A percentile compares a stretch with the other conserved stretches of the same genome.
Conservation (phyloP, 2,329 filamentous ascomycete species). For the Hypoxylon sp. region DNA sequence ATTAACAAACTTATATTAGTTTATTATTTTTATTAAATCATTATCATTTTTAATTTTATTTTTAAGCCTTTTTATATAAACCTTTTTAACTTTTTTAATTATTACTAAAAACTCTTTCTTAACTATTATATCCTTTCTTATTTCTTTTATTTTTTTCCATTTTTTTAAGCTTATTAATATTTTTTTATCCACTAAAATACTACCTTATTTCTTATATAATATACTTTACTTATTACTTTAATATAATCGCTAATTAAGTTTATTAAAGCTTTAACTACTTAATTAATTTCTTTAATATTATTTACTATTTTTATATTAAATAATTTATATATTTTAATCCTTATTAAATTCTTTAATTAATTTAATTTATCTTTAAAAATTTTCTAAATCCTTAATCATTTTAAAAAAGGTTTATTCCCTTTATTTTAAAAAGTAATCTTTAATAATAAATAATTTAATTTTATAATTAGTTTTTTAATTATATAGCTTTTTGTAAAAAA, state of each 20-base stretch:
- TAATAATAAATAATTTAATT: slow-evolving; percentile 12
- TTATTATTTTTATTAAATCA: slow-evolving; percentile 15
- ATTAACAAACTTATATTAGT: slow-evolving; percentile 10
- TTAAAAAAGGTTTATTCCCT: slow-evolving; percentile 10
- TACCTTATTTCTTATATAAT: slow-evolving; percentile 9
- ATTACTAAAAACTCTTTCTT: slow-evolving; percentile 12
- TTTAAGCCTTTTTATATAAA: slow-evolving; percentile 1
- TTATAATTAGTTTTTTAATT: slow-evolving; percentile 1
- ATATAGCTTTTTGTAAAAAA: slow-evolving; percentile 8
- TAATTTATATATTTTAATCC: slow-evolving; percentile 15
- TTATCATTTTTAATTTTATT: slow-evolving; percentile 14
- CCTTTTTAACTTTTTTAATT: neutral
- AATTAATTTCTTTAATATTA: neutral
- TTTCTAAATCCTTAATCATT: slow-evolving; percentile 10
- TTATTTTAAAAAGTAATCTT: slow-evolving; percentile 9
- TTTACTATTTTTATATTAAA: slow-evolving; percentile 8
- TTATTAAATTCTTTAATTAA: slow-evolving; percentile 15
- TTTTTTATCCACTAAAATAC: slow-evolving; percentile 1
- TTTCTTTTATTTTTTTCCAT: slow-evolving; percentile 6
- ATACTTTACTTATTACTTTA: slow-evolving; percentile 8
- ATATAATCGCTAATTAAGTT: slow-evolving; percentile 11
- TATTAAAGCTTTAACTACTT: slow-evolving; percentile 1
- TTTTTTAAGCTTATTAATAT: slow-evolving; percentile 11
- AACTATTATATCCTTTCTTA: neutral
- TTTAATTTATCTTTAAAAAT: slow-evolving; percentile 17